Evolutionary conservation across 345 rosid genomes (phyloP).

Genomic region (Acer yangbiense): DNA sequence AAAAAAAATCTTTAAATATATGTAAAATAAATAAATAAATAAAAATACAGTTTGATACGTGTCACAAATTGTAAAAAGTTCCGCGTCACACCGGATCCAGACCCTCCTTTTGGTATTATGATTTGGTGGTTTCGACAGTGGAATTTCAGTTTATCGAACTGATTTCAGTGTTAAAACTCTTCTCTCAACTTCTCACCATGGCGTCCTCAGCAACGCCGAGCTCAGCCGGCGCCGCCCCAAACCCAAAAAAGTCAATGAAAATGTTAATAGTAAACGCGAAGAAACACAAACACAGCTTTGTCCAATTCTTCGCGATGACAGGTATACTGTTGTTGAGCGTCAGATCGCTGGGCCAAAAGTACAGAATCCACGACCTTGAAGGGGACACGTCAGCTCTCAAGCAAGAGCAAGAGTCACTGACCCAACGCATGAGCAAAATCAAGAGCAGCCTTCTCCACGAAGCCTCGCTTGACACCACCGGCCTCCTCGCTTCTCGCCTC

Average conservation of each 20-base stretch:
- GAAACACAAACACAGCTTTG: constrained; percentile 64
- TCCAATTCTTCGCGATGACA: constrained; percentile 74
- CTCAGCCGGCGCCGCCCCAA: constrained; percentile 32
- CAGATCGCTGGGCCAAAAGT: constrained; percentile 88
- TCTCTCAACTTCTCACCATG: constrained; percentile 21
- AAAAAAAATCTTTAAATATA: no score
- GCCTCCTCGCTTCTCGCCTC: constrained; percentile 73
- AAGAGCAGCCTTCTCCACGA: constrained; percentile 62
- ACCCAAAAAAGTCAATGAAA: constrained; percentile 41
- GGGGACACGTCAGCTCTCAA: constrained; percentile 68
- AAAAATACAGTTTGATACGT: no score
- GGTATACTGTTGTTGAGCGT: constrained; percentile 78
- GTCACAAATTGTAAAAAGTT: neutral
- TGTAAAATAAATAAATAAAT: no score
- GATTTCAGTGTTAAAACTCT: neutral
- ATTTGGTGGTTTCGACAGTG: neutral
- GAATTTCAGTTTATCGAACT: neutral
- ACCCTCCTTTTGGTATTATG: neutral
- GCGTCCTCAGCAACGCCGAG: constrained; percentile 47
- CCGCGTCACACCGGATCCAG: neutral
- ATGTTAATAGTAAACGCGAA: constrained; percentile 49
- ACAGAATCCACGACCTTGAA: constrained; percentile 67
- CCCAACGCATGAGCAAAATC: constrained; percentile 58
- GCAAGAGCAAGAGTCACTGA: constrained; percentile 56
- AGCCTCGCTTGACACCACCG: constrained; percentile 80